Conservation (phyloP, 257 asterid genomes). For the Solanum virginianum region DNA sequence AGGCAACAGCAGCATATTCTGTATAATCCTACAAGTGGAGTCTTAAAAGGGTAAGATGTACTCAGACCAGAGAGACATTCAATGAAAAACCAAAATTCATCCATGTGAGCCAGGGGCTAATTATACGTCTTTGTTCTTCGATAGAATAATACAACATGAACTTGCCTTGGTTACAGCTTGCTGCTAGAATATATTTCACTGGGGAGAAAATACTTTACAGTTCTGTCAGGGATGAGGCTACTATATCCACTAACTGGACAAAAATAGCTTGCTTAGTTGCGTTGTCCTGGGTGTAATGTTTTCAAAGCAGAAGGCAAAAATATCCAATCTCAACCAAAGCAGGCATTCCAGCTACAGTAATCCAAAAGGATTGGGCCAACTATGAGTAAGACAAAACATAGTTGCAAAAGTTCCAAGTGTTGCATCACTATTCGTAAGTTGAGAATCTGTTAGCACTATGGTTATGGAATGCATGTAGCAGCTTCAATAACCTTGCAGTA, state of each 20-base stretch:
- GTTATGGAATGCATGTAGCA: neutral
- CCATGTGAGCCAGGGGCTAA: neutral
- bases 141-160: neutral
- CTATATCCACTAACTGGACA: neutral
- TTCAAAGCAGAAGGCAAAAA: neutral
- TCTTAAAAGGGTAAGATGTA: neutral
- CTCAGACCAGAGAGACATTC: neutral
- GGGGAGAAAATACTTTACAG: neutral
- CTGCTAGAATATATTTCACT: neutral
- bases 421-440: neutral
- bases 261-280: neutral
- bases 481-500: constrained; percentile 52
- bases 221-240: neutral
- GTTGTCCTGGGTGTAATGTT: neutral
- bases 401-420: neutral
- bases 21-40: neutral
- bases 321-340: neutral
- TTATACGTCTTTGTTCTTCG: neutral
- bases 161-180: neutral
- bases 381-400: neutral
- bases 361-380: neutral
- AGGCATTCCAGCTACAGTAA: neutral
- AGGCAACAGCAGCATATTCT: neutral
- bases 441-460: neutral
- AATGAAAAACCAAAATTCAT: neutral